Evolutionary conservation across 1,284 basidiomycete genomes (phyloP).

Genomic region (Moesziomyces sp.): DNA sequence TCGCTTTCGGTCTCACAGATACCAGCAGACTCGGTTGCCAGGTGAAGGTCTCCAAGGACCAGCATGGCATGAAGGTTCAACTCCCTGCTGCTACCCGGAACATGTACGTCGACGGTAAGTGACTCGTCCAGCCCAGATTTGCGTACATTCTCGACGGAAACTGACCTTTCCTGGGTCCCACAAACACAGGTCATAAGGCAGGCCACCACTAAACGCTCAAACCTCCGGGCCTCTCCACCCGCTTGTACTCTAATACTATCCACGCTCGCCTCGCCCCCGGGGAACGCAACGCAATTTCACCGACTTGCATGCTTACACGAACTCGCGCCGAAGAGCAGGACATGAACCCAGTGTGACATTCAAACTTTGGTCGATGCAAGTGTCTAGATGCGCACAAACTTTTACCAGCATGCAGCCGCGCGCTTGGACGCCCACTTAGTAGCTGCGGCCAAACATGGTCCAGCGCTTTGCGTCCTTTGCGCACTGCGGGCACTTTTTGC

Average conservation of each 20-base stretch:
- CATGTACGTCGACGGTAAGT: slow-evolving; percentile 88
- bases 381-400: no score
- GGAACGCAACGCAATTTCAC: background rate
- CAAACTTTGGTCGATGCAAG: background rate
- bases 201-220: slow-evolving; percentile 28
- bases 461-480: slow-evolving; percentile 63
- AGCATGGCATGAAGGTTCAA: slow-evolving; percentile 87
- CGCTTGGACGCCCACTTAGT: slow-evolving; percentile 28
- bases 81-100: slow-evolving; percentile 93
- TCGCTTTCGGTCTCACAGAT: slow-evolving; percentile 96
- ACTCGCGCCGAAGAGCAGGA: background rate
- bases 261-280: background rate
- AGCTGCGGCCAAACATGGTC: slow-evolving; percentile 67
- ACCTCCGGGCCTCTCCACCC: background rate
- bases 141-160: background rate
- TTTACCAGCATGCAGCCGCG: no score
- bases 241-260: background rate
- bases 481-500: slow-evolving; percentile 64
- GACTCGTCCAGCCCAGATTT: background rate
- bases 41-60: slow-evolving; percentile 81
- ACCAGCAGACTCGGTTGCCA: slow-evolving; percentile 78
- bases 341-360: background rate
- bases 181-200: slow-evolving; percentile 40
- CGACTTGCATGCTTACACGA: no score
- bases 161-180: background rate